Evolutionary conservation across 2,329 filamentous ascomycete species (phyloP), one percentile per base, ranked within the genome.

Genomic region (Graphilbum fragrans): DNA sequence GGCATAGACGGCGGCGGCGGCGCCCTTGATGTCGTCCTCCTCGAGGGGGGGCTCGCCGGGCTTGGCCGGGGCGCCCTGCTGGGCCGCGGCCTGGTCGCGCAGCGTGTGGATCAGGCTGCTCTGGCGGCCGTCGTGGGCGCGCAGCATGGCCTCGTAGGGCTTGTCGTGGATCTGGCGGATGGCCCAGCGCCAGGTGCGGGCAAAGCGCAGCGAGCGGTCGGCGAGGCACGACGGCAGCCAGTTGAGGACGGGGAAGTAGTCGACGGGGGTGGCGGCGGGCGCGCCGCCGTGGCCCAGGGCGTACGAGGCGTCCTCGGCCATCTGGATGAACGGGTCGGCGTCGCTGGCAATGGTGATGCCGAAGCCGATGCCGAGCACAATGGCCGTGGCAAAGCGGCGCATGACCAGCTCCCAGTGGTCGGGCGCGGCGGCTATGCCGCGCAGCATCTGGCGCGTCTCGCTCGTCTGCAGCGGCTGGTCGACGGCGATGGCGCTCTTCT

Each of bases 291-390:
- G 44, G 36, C 45, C 46, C 12, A 47, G 42, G 2, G 47, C 48
- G 11, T 50, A 42, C 3, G 42, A 42, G 10, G 42, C 47, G 32
- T 49, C 48, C 16, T 39, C 37, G 29, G 61, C 61, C 45, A 63
- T 56, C 41, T 64, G 53, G 25, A 69, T 58, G 42, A 61, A 64
- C 1, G 60, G 58, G 47, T 66, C 61, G 18, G 54, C 37, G 27
- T 65, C 55, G 18, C 51, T 50, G 5, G 57, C 43, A 17, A 67
- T 56, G 4, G 49, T 51, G 37, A 68, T 57, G 8, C 65, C 65
- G 46, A 66, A 68, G 2, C 63, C 63, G 12, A 68, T 64, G 5
- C 57, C 51, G 14, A 68, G 50, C 1, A 67, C 61, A 19, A 67
- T 52, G 6, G 62, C 64, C 0, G 60, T 59, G 8, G 63, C 54